Percentiles rank a stretch among this genome's conserved stretches.
Evolutionary conservation across 2,329 filamentous ascomycete genomes (phyloP).

Genomic region (Ceratocystis variospora): DNA sequence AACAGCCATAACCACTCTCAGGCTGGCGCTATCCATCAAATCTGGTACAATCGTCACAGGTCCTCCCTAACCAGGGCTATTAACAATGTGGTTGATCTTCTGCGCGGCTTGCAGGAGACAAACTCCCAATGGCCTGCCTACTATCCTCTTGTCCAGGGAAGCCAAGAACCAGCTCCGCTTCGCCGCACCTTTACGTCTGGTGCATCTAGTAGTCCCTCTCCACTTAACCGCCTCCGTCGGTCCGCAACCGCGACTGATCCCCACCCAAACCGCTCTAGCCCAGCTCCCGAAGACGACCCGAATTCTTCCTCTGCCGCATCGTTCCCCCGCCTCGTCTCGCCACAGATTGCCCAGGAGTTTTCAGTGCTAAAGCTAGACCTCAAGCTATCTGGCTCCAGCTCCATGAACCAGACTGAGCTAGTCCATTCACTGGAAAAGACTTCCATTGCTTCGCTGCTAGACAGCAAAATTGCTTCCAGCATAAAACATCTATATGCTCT

Average conservation of each 20-base stretch:
- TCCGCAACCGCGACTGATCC: constrained; percentile 29
- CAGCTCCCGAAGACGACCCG: constrained; percentile 40
- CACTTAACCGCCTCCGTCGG: constrained; percentile 10
- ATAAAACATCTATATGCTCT: constrained; percentile 79
- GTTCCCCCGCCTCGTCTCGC: constrained; percentile 64
- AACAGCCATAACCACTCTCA: constrained; percentile 34
- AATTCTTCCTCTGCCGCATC: constrained; percentile 36
- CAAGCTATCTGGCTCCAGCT: constrained; percentile 51
- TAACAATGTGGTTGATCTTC: constrained; percentile 66
- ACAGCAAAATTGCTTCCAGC: constrained; percentile 88
- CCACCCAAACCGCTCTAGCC: constrained; percentile 56
- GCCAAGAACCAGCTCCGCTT: constrained; percentile 32
- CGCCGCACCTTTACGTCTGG: constrained; percentile 14
- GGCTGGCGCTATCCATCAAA: constrained; percentile 75
- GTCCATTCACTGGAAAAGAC: constrained; percentile 89
- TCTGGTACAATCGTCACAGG: constrained; percentile 89
- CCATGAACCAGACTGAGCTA: constrained; percentile 72
- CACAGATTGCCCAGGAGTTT: constrained; percentile 89
- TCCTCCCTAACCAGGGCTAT: constrained; percentile 79
- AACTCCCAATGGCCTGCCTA: constrained; percentile 88
- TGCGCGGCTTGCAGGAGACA: constrained; percentile 74
- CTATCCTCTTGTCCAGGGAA: constrained; percentile 67
- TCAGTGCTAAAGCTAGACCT: constrained; percentile 90
- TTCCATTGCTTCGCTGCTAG: constrained; percentile 77
- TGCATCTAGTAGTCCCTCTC: constrained; percentile 21